Conservation (phyloP, 2,329 filamentous ascomycete genomes). For the Paramyrothecium roridum region DNA sequence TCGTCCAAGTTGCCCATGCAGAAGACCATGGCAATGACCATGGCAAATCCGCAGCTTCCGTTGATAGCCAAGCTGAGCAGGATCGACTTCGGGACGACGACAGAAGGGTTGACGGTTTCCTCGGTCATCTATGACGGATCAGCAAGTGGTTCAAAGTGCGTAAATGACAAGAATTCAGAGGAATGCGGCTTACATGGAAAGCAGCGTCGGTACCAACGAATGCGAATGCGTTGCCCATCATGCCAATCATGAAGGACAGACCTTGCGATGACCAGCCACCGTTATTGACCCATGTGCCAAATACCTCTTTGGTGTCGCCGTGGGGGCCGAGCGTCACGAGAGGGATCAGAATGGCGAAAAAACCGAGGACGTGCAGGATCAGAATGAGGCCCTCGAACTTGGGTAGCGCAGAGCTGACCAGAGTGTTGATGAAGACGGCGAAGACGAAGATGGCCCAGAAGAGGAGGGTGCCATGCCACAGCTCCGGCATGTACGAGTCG, state of each 20-base stretch:
- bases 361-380: conserved; percentile 40
- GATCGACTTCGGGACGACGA: conserved; percentile 47
- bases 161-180: too few relatives aligned
- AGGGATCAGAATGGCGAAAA: conserved; percentile 27
- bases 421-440: conserved; percentile 47
- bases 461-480: conserved; percentile 48
- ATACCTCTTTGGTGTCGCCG: conserved; percentile 32
- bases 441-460: conserved; percentile 44
- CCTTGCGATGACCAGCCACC: conserved; percentile 40
- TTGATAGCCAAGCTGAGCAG: conserved; percentile 47
- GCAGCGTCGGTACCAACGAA: conserved; percentile 27
- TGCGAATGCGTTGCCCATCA: conserved; percentile 36
- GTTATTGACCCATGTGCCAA: conserved; percentile 38
- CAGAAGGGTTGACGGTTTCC: conserved; percentile 44
- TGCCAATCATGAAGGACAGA: conserved; percentile 41
- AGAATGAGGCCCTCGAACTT: conserved; percentile 48
- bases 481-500: conserved; percentile 31
- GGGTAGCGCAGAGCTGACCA: conserved; percentile 40
- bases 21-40: conserved; percentile 54
- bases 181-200: conserved; percentile 19
- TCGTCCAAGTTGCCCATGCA: conserved; percentile 45
- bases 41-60: conserved; percentile 49
- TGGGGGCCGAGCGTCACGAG: conserved; percentile 28
- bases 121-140: conserved; percentile 34
- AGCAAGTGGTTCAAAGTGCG: rapidly evolving